A percentile compares a stretch with the other conserved stretches of the same genome.
phyloP scores from a whole-genome alignment of 345 rosid species.

The Populus davidiana region DNA sequence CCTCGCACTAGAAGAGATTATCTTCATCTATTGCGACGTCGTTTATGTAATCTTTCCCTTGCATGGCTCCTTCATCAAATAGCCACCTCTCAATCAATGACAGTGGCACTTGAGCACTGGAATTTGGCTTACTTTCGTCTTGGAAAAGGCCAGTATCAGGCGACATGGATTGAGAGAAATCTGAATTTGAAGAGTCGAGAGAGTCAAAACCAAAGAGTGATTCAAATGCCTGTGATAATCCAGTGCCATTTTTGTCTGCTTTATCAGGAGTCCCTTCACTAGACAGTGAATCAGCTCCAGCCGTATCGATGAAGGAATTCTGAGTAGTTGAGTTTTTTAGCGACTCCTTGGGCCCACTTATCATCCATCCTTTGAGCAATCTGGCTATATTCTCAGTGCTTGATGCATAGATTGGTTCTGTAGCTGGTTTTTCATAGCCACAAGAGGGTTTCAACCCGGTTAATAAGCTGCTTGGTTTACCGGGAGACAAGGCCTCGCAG shows the following conservation, averaged over 20 bases:
- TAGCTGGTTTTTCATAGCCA: conserved; percentile 15
- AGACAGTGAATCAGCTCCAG: conserved; percentile 24
- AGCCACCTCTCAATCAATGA: conserved; percentile 73
- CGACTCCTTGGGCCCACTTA: conserved; percentile 30
- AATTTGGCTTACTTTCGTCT: conserved; percentile 48
- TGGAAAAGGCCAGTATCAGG: conserved; percentile 42
- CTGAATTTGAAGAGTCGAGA: conserved; percentile 45
- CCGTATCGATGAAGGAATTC: conserved; percentile 23
- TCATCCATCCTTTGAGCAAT: conserved; percentile 68
- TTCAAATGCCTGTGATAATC: conserved; percentile 40
- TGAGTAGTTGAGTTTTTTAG: conserved; percentile 24
- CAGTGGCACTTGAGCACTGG: conserved; percentile 34
- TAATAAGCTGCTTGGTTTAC: conserved; percentile 31
- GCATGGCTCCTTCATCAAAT: conserved; percentile 52
- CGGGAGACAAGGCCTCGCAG: conserved; percentile 69
- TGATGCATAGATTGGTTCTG: conserved; percentile 45
- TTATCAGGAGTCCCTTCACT: conserved; percentile 32
- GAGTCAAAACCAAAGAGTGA: conserved; percentile 45
- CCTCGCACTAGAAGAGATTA: conserved; percentile 6
- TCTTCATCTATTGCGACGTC: conserved; percentile 46
- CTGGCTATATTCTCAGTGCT: conserved; percentile 69
- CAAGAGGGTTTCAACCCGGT: conserved; percentile 13
- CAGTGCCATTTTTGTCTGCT: conserved; percentile 20
- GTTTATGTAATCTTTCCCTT: conserved; percentile 38
- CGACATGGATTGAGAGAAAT: conserved; percentile 40